These are phyloP conservation scores for Aphanomyces euteiches DNA, from an alignment of 352 stramenopile species.

Conservation along the genomic window DNA sequence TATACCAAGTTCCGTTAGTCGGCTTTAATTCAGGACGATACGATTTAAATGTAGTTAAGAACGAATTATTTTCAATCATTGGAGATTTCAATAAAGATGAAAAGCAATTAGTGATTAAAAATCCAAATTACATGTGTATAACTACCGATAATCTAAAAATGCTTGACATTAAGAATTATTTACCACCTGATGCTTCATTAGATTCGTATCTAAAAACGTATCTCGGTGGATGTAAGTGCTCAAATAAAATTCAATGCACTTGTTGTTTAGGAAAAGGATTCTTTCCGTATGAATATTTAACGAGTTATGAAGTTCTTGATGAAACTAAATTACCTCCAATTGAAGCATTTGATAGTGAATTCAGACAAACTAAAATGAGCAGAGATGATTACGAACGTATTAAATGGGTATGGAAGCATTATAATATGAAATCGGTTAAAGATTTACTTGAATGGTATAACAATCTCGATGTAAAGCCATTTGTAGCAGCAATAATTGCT, in stretches of 20 bases:
- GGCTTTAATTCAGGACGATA: slow-evolving; percentile 10
- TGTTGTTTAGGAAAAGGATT: slow-evolving; percentile 3
- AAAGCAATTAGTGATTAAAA: not conserved
- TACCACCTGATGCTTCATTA: slow-evolving; percentile 1
- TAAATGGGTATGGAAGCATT: slow-evolving; percentile 38
- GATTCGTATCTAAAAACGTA: not conserved
- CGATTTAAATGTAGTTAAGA: slow-evolving; percentile 13
- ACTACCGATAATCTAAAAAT: not conserved
- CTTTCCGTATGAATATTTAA: slow-evolving; percentile 15
- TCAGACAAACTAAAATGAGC: slow-evolving; percentile 26
- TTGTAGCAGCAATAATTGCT: slow-evolving; percentile 31
- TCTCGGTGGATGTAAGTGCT: not conserved
- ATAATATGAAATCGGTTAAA: slow-evolving; percentile 39
- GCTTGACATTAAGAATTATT: slow-evolving; percentile 3
- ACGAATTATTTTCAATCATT: slow-evolving; percentile 2
- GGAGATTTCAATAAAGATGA: not conserved
- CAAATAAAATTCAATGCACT: not conserved
- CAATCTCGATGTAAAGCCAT: slow-evolving; percentile 39
- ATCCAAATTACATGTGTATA: not conserved
- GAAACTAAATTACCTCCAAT: slow-evolving; percentile 23
- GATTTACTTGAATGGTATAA: slow-evolving; percentile 44
- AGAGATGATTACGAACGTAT: slow-evolving; percentile 36
- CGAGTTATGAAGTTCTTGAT: not conserved
- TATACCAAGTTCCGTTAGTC: no score
- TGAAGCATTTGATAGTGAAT: not conserved